These are phyloP conservation scores for Olyra latifolia DNA, from an alignment of 176 grass and related monocot species.

Conservation along the genomic window DNA sequence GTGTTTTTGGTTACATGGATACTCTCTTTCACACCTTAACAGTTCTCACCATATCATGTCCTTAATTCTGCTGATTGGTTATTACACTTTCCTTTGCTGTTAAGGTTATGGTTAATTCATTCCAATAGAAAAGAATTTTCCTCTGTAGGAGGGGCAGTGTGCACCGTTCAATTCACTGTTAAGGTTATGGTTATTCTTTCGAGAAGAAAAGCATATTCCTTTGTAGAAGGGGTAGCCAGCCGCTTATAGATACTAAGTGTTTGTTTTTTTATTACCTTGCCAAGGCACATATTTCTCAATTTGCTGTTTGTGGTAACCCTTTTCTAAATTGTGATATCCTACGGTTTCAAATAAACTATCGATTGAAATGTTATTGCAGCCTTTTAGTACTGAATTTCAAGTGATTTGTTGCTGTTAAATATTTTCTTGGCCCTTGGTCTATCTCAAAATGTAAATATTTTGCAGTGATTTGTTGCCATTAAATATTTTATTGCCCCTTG, in stretches of 20 bases:
- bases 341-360: background rate
- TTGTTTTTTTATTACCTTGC: background rate
- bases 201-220: slow-evolving; percentile 9
- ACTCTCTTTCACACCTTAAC: background rate
- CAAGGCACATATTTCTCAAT: background rate
- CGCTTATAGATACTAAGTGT: background rate
- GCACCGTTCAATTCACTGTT: background rate
- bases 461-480: slow-evolving; percentile 8
- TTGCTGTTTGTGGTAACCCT: background rate
- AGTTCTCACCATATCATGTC: background rate
- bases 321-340: slow-evolving; percentile 2
- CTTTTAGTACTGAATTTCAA: background rate
- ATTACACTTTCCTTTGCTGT: background rate
- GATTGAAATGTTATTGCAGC: background rate
- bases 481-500: background rate
- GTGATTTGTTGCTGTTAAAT: slow-evolving; percentile 17
- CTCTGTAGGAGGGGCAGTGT: background rate
- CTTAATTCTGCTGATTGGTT: background rate
- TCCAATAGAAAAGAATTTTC: background rate
- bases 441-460: background rate
- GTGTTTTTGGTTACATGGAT: slow-evolving; percentile 13
- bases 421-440: background rate
- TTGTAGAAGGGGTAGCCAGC: background rate
- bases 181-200: background rate
- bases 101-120: background rate